phyloP scores from a whole-genome alignment of 2,329 filamentous ascomycete genomes.

The Neobulgaria alba region DNA sequence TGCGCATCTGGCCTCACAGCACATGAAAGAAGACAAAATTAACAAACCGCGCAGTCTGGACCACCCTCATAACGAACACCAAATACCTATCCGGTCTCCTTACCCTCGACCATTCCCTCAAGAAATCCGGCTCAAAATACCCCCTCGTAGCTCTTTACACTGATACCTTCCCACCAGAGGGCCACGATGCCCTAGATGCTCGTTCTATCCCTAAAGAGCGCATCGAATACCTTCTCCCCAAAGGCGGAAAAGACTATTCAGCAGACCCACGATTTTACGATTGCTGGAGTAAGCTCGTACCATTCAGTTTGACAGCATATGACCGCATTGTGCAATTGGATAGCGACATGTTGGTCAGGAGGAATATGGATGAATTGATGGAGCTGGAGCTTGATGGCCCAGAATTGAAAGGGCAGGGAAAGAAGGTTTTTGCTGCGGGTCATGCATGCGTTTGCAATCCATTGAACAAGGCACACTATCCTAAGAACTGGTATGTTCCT shows the following conservation, averaged over 20 bases:
- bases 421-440: slow-evolving; percentile 69
- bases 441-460: slow-evolving; percentile 87
- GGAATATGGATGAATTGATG: slow-evolving; percentile 92
- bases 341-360: slow-evolving; percentile 75
- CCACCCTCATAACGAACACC: slow-evolving; percentile 77
- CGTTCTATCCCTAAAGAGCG: slow-evolving; percentile 62
- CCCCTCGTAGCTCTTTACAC: slow-evolving; percentile 80
- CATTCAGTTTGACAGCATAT: slow-evolving; percentile 71
- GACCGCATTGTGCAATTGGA: slow-evolving; percentile 75
- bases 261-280: slow-evolving; percentile 81
- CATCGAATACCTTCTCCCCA: slow-evolving; percentile 66
- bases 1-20: background rate
- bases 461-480: slow-evolving; percentile 69
- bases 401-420: slow-evolving; percentile 38
- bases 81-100: slow-evolving; percentile 75
- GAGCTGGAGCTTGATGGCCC: slow-evolving; percentile 62
- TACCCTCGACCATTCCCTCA: slow-evolving; percentile 71
- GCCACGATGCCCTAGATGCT: slow-evolving; percentile 58
- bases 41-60: slow-evolving; percentile 60
- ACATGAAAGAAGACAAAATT: background rate
- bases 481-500: slow-evolving; percentile 56
- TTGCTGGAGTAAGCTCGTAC: slow-evolving; percentile 80
- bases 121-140: slow-evolving; percentile 55
- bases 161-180: slow-evolving; percentile 60
- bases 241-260: slow-evolving; percentile 55